Evolutionary conservation across 2,329 filamentous ascomycete species (phyloP).

Genomic region (Zymoseptoria ardabiliae): DNA sequence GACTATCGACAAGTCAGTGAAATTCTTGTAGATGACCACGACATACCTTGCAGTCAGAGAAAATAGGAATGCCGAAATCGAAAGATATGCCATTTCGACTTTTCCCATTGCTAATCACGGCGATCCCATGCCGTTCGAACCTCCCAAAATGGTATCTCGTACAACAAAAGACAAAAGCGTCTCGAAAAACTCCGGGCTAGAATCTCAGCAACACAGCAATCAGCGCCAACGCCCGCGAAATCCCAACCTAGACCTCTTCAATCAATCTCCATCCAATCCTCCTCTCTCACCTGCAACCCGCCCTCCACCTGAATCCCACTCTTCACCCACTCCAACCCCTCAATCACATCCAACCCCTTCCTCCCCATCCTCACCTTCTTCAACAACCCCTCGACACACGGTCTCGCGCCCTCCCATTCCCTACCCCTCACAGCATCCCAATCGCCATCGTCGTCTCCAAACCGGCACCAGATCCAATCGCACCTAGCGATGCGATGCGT

Average conservation of each 20-base stretch:
- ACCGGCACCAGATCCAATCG: slow-evolving; percentile 92
- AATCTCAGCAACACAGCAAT: background rate
- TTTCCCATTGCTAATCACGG: background rate
- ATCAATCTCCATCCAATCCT: slow-evolving; percentile 30
- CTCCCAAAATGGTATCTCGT: background rate
- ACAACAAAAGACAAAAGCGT: background rate
- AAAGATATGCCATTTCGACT: background rate
- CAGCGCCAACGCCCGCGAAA: background rate
- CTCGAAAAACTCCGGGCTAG: background rate
- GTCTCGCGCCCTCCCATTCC: slow-evolving; percentile 65
- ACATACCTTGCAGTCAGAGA: background rate
- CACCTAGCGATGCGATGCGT: slow-evolving; percentile 92
- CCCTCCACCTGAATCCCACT: slow-evolving; percentile 62
- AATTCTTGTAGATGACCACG: no score
- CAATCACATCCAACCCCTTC: slow-evolving; percentile 68
- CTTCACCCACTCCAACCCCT: slow-evolving; percentile 66
- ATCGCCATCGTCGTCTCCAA: slow-evolving; percentile 74
- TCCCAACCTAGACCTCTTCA: background rate
- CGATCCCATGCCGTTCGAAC: background rate
- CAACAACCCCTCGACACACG: slow-evolving; percentile 75
- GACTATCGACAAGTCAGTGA: no score
- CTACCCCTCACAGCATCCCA: slow-evolving; percentile 66
- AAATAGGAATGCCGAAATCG: background rate
- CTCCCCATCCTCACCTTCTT: slow-evolving; percentile 70
- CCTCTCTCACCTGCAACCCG: slow-evolving; percentile 47